Evolutionary conservation across 805 yeast species (phyloP).

Genomic region (Lipomyces sp.): DNA sequence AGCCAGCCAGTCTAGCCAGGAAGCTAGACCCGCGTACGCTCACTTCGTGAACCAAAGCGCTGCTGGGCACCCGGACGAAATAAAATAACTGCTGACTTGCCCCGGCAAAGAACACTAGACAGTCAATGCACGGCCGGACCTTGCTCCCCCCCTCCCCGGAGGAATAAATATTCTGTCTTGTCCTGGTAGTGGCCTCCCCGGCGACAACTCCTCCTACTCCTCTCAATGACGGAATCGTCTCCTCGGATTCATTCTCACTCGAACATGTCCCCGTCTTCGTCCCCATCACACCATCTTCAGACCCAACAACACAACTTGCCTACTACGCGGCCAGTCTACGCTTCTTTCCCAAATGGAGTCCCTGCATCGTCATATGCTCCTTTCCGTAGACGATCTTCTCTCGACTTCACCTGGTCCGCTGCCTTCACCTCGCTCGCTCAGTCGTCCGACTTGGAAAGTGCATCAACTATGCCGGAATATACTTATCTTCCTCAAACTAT

Average conservation of each 20-base stretch:
- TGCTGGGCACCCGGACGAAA: too few species aligned
- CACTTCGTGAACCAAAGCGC: too few species aligned
- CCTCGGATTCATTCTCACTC: neutral
- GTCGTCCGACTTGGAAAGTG: conserved; percentile 4
- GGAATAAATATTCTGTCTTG: neutral
- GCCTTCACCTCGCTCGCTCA: conserved; percentile 17
- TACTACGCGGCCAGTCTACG: neutral
- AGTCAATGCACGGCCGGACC: neutral
- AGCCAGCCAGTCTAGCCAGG: too few species aligned
- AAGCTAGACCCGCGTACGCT: too few species aligned
- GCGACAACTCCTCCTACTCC: too few species aligned
- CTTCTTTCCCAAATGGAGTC: neutral
- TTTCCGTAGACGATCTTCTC: conserved; percentile 18
- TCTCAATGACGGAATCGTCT: neutral
- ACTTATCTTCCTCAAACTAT: conserved; percentile 13
- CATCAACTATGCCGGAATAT: conserved; percentile 13
- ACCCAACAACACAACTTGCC: neutral
- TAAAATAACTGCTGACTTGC: neutral
- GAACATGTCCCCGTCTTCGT: neutral
- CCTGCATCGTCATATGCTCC: neutral
- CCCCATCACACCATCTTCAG: neutral
- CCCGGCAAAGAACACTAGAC: neutral
- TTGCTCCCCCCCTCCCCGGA: neutral
- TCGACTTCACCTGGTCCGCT: conserved; percentile 34
- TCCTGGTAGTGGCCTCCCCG: neutral